Evolutionary conservation across 129 eudicot genomes (phyloP), one percentile per base, ranked within the genome.

Genomic region (Lactuca sativa): DNA sequence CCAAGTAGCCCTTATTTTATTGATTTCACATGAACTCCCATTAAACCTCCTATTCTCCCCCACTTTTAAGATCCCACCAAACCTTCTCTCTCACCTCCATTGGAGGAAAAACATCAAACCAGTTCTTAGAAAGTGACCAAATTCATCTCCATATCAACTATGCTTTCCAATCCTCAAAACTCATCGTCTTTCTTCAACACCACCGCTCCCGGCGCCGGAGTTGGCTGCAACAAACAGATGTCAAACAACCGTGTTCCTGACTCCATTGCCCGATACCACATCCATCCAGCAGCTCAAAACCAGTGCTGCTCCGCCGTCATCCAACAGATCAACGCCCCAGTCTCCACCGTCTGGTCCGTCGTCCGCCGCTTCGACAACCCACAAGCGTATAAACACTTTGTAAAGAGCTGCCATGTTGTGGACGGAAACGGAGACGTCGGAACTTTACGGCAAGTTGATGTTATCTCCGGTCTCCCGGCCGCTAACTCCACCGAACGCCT

Each of bases 281-380:
- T 80, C 17, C 89, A 85, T 83, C 34, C 80, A 7, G 81, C 85
- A 2, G 78, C 69, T 65, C 87, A 83, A 30, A 69, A 85, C 84
- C 97, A 91, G 85, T 87, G 95, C 73, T 87, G 88, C 90, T 91
- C 97, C 68, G 83, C 90, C 77, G 97, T 87, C 59, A 64, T 76
- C 75, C 86, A 90, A 11, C 82, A 81, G 7, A 85, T 90, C 55
- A 15, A 77, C 68, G 90, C 97, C 7, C 97, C 97, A 3, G 74
- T 85, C 69, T 55, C 85, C 77, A 59, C 89, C 72, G 95, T 87
- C 0, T 90, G 97, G 97, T 74, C 95, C 51, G 88, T 87, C 54
- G 82, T 90, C 64, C 95, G 97, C 49, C 90, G 97, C 57, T 90
- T 90, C 80, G 95, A 87, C 74, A 85, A 82, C 80, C 97, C 97